Evolutionary conservation across 306 rosid species (phyloP).

Genomic region (Mucuna pruriens): DNA sequence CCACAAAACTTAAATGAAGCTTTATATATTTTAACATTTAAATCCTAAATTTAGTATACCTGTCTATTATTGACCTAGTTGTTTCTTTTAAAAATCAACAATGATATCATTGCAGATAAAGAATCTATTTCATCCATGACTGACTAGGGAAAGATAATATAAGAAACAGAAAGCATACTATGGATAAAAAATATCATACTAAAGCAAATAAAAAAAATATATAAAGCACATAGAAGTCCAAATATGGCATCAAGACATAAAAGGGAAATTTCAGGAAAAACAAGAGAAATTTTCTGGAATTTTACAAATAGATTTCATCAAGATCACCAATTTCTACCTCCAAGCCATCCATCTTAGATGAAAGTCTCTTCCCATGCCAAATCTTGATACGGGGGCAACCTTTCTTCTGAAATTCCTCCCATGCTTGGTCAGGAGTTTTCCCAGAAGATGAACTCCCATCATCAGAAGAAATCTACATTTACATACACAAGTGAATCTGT

Average conservation of each 20-base stretch:
- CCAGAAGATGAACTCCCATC: constrained; percentile 79
- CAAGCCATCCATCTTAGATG: constrained; percentile 79
- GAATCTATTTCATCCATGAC: background rate
- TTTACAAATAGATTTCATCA: constrained; percentile 1
- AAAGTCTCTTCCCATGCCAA: constrained; percentile 87
- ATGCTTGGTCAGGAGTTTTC: constrained; percentile 85
- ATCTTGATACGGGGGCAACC: constrained; percentile 59
- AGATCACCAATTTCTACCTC: constrained; percentile 61
- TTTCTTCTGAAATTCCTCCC: constrained; percentile 79
- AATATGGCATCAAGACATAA: background rate
- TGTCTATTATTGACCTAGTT: background rate
- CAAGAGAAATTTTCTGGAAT: background rate
- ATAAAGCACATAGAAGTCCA: too few relatives aligned
- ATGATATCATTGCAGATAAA: background rate
- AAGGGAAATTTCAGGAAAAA: constrained; percentile 18
- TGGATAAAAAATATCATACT: background rate
- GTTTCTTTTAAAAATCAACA: background rate
- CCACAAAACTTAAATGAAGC: background rate
- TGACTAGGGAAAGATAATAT: background rate
- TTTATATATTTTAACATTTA: background rate
- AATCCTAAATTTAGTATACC: background rate
- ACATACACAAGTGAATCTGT: constrained; percentile 21
- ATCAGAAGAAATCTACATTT: constrained; percentile 62
- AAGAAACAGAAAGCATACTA: background rate
- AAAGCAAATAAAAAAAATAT: background rate